A percentile compares a stretch with the other conserved stretches of the same genome.
Evolutionary conservation across 2,329 filamentous ascomycete species (phyloP).

Genomic region (Paracoccidioides lutzii): DNA sequence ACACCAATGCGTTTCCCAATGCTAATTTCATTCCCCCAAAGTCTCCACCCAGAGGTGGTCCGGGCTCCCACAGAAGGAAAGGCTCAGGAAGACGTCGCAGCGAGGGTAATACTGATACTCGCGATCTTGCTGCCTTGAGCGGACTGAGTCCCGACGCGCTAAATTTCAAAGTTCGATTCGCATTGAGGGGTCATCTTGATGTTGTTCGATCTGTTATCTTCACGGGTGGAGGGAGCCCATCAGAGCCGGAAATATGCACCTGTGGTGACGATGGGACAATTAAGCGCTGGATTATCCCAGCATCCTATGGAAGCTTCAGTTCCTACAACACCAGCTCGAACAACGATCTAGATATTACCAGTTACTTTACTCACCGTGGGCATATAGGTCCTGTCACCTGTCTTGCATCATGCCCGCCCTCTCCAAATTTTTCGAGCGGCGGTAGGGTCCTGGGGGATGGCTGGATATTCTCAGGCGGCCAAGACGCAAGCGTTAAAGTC

Average conservation of each 20-base stretch:
- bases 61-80: conserved; percentile 62
- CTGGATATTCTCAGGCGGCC: conserved; percentile 96
- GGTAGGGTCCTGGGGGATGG: conserved; percentile 81
- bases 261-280: conserved; percentile 90
- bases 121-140: conserved; percentile 29
- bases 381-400: conserved; percentile 84
- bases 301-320: conserved; percentile 54
- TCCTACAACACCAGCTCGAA: conserved; percentile 42
- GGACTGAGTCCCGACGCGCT: conserved; percentile 50
- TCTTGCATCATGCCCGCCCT: conserved; percentile 73
- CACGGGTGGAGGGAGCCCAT: conserved; percentile 86
- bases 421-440: conserved; percentile 78
- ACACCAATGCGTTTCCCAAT: conserved; percentile 76
- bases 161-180: conserved; percentile 86
- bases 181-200: conserved; percentile 80
- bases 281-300: conserved; percentile 91
- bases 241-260: conserved; percentile 93
- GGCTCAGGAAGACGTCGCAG: conserved; percentile 59
- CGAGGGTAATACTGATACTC: conserved; percentile 51
- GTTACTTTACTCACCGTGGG: conserved; percentile 89
- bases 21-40: conserved; percentile 66
- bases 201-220: conserved; percentile 92
- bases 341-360: conserved; percentile 78
- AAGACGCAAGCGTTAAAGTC: conserved; percentile 82
- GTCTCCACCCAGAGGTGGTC: conserved; percentile 56